Conservation (phyloP, 2,329 filamentous ascomycete species). For the Monosporascus sp. region DNA sequence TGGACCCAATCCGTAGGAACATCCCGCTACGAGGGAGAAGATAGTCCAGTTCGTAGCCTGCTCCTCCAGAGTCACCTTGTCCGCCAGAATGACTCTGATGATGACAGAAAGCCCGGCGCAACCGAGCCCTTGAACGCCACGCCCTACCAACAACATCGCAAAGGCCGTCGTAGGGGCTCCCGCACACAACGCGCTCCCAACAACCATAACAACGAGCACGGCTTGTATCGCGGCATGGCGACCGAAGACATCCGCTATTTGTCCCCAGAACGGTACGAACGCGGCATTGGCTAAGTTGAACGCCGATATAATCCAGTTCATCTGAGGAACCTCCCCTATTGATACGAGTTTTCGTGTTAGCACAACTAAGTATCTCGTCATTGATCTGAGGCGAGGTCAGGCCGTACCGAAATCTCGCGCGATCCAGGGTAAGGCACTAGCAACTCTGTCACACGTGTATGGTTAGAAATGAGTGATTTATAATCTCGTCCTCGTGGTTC, state of each 20-base stretch:
- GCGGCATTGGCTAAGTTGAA: slow-evolving; percentile 64
- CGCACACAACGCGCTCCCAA: slow-evolving; percentile 59
- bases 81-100: slow-evolving; percentile 58
- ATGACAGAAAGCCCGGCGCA: slow-evolving; percentile 57
- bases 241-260: slow-evolving; percentile 61
- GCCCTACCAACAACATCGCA: slow-evolving; percentile 55
- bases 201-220: slow-evolving; percentile 49
- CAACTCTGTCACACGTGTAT: slow-evolving; percentile 30
- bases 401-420: slow-evolving; percentile 56
- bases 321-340: slow-evolving; percentile 46
- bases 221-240: slow-evolving; percentile 54
- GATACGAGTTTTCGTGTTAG: background rate
- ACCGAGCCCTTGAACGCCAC: slow-evolving; percentile 57
- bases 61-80: slow-evolving; percentile 56
- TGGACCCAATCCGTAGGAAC: slow-evolving; percentile 57
- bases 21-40: slow-evolving; percentile 54
- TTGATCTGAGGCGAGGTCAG: slow-evolving; percentile 2
- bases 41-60: slow-evolving; percentile 58
- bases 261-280: slow-evolving; percentile 62
- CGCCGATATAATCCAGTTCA: slow-evolving; percentile 66
- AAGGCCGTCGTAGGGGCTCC: slow-evolving; percentile 49
- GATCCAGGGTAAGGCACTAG: slow-evolving; percentile 56
- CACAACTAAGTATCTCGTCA: background rate
- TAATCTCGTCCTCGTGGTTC: too few species aligned
- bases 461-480: slow-evolving; percentile 15